Evolutionary conservation across 1,284 basidiomycete genomes (phyloP), one percentile per base, ranked within the genome.

Genomic region (Cryptococcus sp.): DNA sequence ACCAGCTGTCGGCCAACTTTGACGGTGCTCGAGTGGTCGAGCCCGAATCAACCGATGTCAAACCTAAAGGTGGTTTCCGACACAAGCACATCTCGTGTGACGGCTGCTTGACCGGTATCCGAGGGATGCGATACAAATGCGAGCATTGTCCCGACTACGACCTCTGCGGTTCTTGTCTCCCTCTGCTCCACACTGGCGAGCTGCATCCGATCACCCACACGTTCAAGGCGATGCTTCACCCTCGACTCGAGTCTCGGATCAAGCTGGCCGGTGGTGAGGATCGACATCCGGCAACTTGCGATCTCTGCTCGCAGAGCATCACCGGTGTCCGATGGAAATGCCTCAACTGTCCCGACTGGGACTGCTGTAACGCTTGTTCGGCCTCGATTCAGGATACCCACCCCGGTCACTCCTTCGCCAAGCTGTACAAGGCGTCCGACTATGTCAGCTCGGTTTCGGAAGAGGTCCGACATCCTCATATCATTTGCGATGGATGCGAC

Each of bases 321-420:
- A 52, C 56, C n/a, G 71, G 72, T 11, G 57, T 68, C 4, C 51
- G 72, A 37, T 69, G 63, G 65, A 74, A 74, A 58, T 74, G 72
- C 51, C 59, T 72, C 50, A 64, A 68, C 48, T 74, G 72, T 46
- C 69, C 69, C 25, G 72, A 74, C 46, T 74, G 72, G 72, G 72
- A 74, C 51, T 80, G 82, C 25, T 93, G 89, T 66, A 63, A 70
- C 23, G 68, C 76, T 7, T 93, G 89, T 72, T 86, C 85, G 65
- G 75, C 73, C 50, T 84, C 58, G 4, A 56, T 91, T 53, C 80
- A 80, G 0, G 57, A 71, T 7, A 84, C 86, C 44, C 89, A 93
- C 66, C 88, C 88, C 1, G 64, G 69, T 23, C 89, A 93, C 66
- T 75, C 79, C 6, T 92, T 92, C 64, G 82, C 86, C 26, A 83